Percentiles rank a stretch among this genome's conserved stretches.
phyloP scores from a whole-genome alignment of 805 yeast genomes.

The Debaryomyces hansenii region DNA sequence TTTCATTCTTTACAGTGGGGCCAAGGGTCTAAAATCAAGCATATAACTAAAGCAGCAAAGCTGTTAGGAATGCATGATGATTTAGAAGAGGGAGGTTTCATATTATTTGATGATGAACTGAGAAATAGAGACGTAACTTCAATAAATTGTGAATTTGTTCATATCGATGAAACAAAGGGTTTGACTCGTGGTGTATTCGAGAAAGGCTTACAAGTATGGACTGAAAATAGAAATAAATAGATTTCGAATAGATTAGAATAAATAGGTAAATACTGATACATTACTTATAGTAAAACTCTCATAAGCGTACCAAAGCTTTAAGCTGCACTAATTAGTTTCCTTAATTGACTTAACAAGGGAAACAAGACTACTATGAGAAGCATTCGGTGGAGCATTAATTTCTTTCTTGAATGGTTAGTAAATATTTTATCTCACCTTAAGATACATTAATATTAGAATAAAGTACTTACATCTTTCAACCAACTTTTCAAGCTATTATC shows the following conservation, averaged over 20 bases:
- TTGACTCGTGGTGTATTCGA: slow-evolving; percentile 57
- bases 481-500: slow-evolving; percentile 19
- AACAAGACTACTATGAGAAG: slow-evolving; percentile 46
- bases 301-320: not conserved
- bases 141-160: slow-evolving; percentile 69
- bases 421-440: not conserved
- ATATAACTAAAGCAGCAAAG: slow-evolving; percentile 50
- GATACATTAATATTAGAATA: not conserved
- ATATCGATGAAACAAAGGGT: slow-evolving; percentile 59
- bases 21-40: slow-evolving; percentile 57
- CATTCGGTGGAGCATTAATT: slow-evolving; percentile 44
- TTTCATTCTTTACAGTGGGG: slow-evolving; percentile 73
- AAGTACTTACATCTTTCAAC: slow-evolving; percentile 38
- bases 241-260: not conserved
- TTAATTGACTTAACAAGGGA: slow-evolving; percentile 46
- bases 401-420: slow-evolving; percentile 34
- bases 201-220: slow-evolving; percentile 41
- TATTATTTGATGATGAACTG: slow-evolving; percentile 75
- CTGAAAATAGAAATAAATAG: not conserved
- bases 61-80: slow-evolving; percentile 49
- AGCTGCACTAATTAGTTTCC: slow-evolving; percentile 17
- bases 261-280: too few species aligned
- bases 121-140: slow-evolving; percentile 74
- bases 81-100: slow-evolving; percentile 39
- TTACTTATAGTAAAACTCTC: too few species aligned